A percentile compares a stretch with the other conserved stretches of the same genome.
phyloP scores from a whole-genome alignment of 1,139 yeast species.

The Blastobotrys indianensis region DNA sequence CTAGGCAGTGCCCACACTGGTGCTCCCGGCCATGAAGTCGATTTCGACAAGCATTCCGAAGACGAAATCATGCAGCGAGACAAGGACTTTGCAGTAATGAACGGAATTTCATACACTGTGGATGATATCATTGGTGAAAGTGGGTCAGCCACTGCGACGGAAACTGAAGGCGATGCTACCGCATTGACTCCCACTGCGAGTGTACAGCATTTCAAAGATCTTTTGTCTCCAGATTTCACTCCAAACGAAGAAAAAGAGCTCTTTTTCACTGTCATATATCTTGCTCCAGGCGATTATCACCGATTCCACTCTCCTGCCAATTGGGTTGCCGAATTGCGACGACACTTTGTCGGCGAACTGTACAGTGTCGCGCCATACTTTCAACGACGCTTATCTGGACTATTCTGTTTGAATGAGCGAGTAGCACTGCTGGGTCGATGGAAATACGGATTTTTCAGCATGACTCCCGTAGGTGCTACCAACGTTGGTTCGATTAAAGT shows the following conservation, averaged over 20 bases:
- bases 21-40: constrained; percentile 55
- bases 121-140: constrained; percentile 60
- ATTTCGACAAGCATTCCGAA: constrained; percentile 36
- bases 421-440: constrained; percentile 93
- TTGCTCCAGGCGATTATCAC: constrained; percentile 98
- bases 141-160: constrained; percentile 25
- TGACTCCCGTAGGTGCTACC: constrained; percentile 99
- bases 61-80: constrained; percentile 51
- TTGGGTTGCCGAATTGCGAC: constrained; percentile 91
- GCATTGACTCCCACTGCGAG: constrained; percentile 20
- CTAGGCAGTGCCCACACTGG: constrained; percentile 57
- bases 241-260: constrained; percentile 48
- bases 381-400: constrained; percentile 77
- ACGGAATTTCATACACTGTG: constrained; percentile 67
- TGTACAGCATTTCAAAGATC: constrained; percentile 16
- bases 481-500: constrained; percentile 93
- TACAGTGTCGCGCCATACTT: constrained; percentile 96
- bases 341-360: constrained; percentile 94
- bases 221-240: constrained; percentile 26
- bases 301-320: constrained; percentile 93
- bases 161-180: constrained; percentile 32
- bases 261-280: constrained; percentile 84
- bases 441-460: constrained; percentile 94
- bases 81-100: constrained; percentile 69
- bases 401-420: constrained; percentile 89